Evolutionary conservation across 1,284 basidiomycete species (phyloP).

Genomic region (Heterobasidion occidentale): DNA sequence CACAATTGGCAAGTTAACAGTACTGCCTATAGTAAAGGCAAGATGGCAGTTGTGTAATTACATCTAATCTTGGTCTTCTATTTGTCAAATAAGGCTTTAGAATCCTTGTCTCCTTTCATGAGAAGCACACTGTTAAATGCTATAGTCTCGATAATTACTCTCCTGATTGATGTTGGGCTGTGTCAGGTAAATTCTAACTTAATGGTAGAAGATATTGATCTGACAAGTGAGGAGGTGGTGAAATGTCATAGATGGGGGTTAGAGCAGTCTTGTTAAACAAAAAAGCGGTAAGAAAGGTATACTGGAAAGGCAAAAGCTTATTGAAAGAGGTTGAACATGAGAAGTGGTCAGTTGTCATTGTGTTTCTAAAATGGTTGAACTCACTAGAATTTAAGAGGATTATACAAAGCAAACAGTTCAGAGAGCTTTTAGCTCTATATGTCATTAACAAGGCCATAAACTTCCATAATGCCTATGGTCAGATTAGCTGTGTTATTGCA

Average conservation of each 20-base stretch:
- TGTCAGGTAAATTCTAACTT: constrained; percentile 6
- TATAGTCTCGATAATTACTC: constrained; percentile 4
- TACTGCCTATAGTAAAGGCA: constrained; percentile 6
- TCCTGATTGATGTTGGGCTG: constrained; percentile 4
- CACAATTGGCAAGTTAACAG: constrained; percentile 6
- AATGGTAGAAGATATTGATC: not conserved
- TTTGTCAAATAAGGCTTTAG: not conserved
- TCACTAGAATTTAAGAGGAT: constrained; percentile 1
- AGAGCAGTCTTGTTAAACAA: not conserved
- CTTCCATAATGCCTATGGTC: not conserved
- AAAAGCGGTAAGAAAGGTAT: not conserved
- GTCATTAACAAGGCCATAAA: constrained; percentile 2
- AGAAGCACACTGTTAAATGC: not conserved
- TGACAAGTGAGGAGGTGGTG: not conserved
- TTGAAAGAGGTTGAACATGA: not conserved
- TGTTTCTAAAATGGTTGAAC: constrained; percentile 5
- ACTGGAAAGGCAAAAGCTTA: not conserved
- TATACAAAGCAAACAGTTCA: not conserved
- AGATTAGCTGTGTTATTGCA: not conserved
- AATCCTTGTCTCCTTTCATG: not conserved
- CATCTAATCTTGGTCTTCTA: constrained; percentile 5
- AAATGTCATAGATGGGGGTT: constrained; percentile 1
- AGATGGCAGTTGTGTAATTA: constrained; percentile 7
- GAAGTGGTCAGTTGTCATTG: not conserved
- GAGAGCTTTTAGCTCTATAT: not conserved